Conservation (phyloP, 208 protist species). For the Sergeia podlipaevii region DNA sequence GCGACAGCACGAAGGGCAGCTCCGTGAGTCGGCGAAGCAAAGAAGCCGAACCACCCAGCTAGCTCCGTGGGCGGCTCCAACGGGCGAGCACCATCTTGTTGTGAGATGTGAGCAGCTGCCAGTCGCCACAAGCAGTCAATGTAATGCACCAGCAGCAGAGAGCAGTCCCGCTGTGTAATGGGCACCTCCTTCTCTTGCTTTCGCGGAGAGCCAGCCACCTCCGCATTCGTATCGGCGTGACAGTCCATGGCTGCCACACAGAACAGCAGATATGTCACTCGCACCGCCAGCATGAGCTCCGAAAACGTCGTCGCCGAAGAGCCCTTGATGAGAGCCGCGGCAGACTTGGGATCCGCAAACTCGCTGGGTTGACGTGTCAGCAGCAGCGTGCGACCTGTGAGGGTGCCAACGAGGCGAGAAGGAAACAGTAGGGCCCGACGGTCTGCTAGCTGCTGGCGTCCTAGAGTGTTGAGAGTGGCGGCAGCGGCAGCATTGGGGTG, state of each 20-base stretch:
- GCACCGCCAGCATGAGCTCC: conserved; percentile 25
- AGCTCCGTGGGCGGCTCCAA: conserved; percentile 22
- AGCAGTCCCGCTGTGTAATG: conserved; percentile 25
- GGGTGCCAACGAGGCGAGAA: background rate
- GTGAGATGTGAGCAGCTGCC: background rate
- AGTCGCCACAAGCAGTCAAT: conserved; percentile 55
- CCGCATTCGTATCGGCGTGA: background rate
- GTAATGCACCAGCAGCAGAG: conserved; percentile 60
- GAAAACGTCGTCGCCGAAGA: conserved; percentile 6
- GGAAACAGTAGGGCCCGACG: background rate
- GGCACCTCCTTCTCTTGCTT: background rate
- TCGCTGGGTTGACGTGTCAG: background rate
- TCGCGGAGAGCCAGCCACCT: background rate
- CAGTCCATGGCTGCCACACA: background rate
- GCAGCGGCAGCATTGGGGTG: background rate
- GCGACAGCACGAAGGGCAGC: conserved; percentile 14
- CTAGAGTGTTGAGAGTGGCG: background rate
- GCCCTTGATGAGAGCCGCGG: conserved; percentile 5
- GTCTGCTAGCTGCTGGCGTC: background rate
- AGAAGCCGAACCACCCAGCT: conserved; percentile 42
- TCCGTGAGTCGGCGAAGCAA: conserved; percentile 10
- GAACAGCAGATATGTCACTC: conserved; percentile 36
- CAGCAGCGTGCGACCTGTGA: conserved; percentile 7
- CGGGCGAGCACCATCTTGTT: background rate
- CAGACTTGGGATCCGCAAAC: background rate